Percentiles rank a stretch among this genome's conserved stretches.
Evolutionary conservation across 2,329 filamentous ascomycete genomes (phyloP).

Genomic region (Clarireedia homoeocarpa): DNA sequence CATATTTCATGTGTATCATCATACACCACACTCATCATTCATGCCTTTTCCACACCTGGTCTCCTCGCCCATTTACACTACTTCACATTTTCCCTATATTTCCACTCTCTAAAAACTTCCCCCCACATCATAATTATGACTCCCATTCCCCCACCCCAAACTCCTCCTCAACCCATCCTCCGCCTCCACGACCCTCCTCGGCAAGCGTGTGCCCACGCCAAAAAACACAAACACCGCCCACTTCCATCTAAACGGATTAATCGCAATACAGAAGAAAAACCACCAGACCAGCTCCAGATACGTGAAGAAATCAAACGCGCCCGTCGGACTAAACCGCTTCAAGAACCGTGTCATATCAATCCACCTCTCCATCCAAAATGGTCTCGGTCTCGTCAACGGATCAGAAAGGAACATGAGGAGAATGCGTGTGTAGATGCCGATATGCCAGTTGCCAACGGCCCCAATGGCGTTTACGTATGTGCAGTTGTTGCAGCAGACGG

Average conservation of each 20-base stretch:
- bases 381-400: conserved; percentile 62
- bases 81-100: not conserved
- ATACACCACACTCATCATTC: not conserved
- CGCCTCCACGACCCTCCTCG: conserved; percentile 54
- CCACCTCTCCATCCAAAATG: conserved; percentile 75
- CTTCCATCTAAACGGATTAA: conserved; percentile 88
- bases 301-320: conserved; percentile 83
- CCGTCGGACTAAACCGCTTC: conserved; percentile 61
- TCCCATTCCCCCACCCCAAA: not conserved
- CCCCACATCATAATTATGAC: conserved; percentile 1
- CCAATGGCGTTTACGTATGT: conserved; percentile 71
- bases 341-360: conserved; percentile 73
- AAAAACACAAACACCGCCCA: conserved; percentile 80
- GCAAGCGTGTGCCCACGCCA: conserved; percentile 60
- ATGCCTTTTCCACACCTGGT: too few relatives aligned
- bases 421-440: conserved; percentile 81
- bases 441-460: conserved; percentile 80
- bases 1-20: too few relatives aligned
- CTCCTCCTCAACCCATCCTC: conserved; percentile 38
- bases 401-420: conserved; percentile 81
- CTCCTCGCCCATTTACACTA: not conserved
- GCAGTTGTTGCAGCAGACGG: conserved; percentile 74
- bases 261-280: conserved; percentile 69
- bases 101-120: not conserved
- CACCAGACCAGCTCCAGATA: conserved; percentile 80